phyloP scores from a whole-genome alignment of 2,329 filamentous ascomycete genomes.

The Didymella exigua region DNA sequence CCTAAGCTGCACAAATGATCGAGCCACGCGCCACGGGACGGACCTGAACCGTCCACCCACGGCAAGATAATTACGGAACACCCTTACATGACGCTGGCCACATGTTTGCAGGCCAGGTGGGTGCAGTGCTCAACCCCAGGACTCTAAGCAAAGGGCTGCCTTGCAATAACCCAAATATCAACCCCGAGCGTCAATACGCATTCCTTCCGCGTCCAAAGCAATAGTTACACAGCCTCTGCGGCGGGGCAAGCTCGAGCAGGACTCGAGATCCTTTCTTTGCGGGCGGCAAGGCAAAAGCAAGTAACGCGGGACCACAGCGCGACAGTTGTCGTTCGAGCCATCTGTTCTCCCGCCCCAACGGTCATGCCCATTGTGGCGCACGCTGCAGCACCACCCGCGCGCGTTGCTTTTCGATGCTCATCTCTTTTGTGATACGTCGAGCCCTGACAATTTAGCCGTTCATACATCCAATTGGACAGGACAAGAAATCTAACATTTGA shows the following conservation, averaged over 20 bases:
- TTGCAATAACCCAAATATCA: neutral
- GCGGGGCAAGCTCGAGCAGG: conserved; percentile 14
- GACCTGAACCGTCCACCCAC: neutral
- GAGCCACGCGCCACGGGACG: conserved; percentile 27
- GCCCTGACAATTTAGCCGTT: neutral
- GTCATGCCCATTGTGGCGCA: conserved; percentile 15
- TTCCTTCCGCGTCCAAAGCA: neutral
- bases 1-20: conserved; percentile 17
- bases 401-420: conserved; percentile 12
- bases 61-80: neutral
- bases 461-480: conserved; percentile 3
- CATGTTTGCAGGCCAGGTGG: conserved; percentile 3
- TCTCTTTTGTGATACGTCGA: conserved; percentile 18
- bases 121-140: neutral
- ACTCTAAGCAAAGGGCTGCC: conserved; percentile 2
- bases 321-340: conserved; percentile 23
- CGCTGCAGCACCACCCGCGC: conserved; percentile 17
- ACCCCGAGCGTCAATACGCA: neutral
- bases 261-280: neutral
- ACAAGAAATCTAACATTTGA: conserved; percentile 12
- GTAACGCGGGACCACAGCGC: conserved; percentile 14
- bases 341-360: conserved; percentile 19
- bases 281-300: conserved; percentile 21
- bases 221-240: conserved; percentile 11
- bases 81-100: conserved; percentile 8